phyloP scores from a whole-genome alignment of 306 rosid species.

The apple (Malus domestica) region DNA sequence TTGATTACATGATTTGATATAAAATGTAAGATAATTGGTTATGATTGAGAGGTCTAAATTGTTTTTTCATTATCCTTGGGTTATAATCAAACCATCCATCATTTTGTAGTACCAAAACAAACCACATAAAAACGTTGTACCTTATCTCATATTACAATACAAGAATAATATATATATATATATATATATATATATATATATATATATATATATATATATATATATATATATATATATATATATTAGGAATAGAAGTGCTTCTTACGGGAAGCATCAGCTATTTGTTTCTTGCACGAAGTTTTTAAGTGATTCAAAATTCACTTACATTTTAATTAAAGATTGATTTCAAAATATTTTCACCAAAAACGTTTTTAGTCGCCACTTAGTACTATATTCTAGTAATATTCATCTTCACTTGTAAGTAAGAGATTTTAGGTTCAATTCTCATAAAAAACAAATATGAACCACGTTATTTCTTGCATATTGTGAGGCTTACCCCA shows the following conservation, averaged over 20 bases:
- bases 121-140: not conserved
- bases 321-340: no score
- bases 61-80: not conserved
- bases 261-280: no score
- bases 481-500: accelerated
- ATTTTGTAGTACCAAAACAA: not conserved
- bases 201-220: not conserved
- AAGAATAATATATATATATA: not conserved
- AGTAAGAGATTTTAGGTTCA: no score
- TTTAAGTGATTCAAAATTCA: no score
- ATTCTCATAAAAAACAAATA: no score
- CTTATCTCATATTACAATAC: not conserved
- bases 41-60: not conserved
- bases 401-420: no score
- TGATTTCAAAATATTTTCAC: no score
- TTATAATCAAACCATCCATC: not conserved
- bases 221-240: not conserved
- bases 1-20: not conserved
- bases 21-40: not conserved
- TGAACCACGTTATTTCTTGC: no score
- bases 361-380: no score
- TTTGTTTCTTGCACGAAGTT: no score
- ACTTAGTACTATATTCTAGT: no score
- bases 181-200: no score
- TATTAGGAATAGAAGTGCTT: not conserved